Evolutionary conservation across 2,329 filamentous ascomycete genomes (phyloP).

Genomic region (Aureobasidium lini): DNA sequence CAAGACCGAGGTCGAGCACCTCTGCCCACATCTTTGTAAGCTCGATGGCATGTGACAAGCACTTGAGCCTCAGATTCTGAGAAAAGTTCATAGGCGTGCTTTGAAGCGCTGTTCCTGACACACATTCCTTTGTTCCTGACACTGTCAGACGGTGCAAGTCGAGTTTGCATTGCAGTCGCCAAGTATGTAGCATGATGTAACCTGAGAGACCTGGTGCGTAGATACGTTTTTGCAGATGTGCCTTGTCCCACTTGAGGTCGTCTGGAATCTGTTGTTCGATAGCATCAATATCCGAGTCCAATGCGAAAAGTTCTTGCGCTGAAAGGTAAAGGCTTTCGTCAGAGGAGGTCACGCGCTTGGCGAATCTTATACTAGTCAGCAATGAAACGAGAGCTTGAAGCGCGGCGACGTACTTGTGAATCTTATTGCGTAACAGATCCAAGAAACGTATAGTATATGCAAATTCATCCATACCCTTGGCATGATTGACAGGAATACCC

Average conservation of each 20-base stretch:
- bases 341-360: background rate
- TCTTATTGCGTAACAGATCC: slow-evolving; percentile 4
- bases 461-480: slow-evolving; percentile 8
- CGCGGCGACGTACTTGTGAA: background rate
- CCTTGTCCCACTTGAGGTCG: slow-evolving; percentile 1
- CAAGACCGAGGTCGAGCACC: slow-evolving; percentile 2
- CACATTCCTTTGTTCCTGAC: background rate
- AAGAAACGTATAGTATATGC: slow-evolving; percentile 1
- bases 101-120: background rate
- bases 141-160: background rate
- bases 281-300: background rate
- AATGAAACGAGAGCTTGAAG: background rate
- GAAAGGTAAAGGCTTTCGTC: background rate
- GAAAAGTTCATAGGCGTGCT: background rate
- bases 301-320: background rate
- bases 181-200: slow-evolving; percentile 7
- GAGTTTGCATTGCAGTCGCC: slow-evolving; percentile 1
- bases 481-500: background rate
- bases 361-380: background rate
- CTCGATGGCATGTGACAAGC: slow-evolving; percentile 2
- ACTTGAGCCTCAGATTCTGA: background rate
- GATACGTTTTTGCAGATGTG: background rate
- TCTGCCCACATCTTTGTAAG: slow-evolving; percentile 10
- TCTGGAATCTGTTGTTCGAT: slow-evolving; percentile 1
- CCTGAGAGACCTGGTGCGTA: background rate